A percentile compares a stretch with the other conserved stretches of the same genome.
phyloP scores from a whole-genome alignment of 1,284 basidiomycete genomes.

The Ustilago bromivora region DNA sequence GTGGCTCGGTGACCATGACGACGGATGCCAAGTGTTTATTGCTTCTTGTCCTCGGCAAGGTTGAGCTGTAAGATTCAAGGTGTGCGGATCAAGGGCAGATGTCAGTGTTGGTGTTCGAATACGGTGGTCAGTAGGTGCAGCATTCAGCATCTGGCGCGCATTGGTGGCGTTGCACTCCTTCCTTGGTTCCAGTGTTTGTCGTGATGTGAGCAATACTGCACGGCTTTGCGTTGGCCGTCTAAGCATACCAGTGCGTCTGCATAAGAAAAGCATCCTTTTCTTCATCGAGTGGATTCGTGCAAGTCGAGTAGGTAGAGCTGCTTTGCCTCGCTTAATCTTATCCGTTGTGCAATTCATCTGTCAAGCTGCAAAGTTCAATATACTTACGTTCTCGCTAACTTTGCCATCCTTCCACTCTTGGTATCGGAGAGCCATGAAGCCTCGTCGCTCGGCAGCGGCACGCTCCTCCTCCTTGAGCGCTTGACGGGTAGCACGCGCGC shows the following conservation, averaged over 20 bases:
- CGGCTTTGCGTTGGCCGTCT: background rate
- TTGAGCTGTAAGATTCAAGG: slow-evolving; percentile 37
- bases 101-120: background rate
- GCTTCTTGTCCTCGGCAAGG: slow-evolving; percentile 56
- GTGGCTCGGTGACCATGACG: background rate
- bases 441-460: slow-evolving; percentile 70
- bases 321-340: background rate
- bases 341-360: background rate
- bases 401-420: slow-evolving; percentile 71
- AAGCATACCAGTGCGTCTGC: background rate
- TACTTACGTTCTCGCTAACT: slow-evolving; percentile 67
- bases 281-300: no score
- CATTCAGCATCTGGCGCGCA: background rate
- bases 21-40: slow-evolving; percentile 32
- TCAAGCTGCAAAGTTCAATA: background rate
- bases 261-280: background rate
- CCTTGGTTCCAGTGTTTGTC: background rate
- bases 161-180: background rate
- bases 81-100: background rate
- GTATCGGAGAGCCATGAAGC: slow-evolving; percentile 70
- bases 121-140: background rate
- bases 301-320: no score
- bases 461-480: slow-evolving; percentile 71
- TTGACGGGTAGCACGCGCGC: slow-evolving; percentile 70
- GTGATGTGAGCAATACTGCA: background rate